A percentile compares a stretch with the other conserved stretches of the same genome.
Evolutionary conservation across 192 early-diverging fungal genomes (phyloP).

Genomic region (Cetraspora pellucida): DNA sequence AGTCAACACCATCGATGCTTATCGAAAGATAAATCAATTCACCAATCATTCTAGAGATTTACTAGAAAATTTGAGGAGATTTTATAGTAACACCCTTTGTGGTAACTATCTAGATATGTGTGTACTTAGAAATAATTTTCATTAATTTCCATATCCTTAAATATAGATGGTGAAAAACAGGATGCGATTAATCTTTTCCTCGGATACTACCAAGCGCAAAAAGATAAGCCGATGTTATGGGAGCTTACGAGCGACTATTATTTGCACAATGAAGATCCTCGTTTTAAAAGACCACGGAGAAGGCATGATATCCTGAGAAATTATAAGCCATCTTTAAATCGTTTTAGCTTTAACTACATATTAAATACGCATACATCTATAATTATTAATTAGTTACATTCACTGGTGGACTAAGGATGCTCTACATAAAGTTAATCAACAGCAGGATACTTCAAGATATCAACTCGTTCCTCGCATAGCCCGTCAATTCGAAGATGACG

Average conservation of each 20-base stretch:
- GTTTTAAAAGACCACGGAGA: constrained; percentile 40
- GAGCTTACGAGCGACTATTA: constrained; percentile 76
- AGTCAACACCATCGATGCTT: constrained; percentile 98
- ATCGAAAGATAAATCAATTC: constrained; percentile 92
- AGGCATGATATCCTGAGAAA: constrained; percentile 42
- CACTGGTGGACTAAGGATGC: constrained; percentile 63
- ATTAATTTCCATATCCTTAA: constrained; percentile 11
- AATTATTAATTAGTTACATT: constrained; percentile 55
- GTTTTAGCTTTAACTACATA: background rate
- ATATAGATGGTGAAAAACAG: constrained; percentile 91
- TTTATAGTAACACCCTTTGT: constrained; percentile 92
- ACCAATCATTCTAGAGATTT: constrained; percentile 94
- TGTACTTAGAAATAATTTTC: background rate
- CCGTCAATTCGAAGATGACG: constrained; percentile 29
- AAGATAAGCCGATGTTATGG: constrained; percentile 66
- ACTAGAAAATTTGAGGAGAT: constrained; percentile 90
- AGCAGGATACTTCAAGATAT: constrained; percentile 33
- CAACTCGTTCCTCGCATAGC: constrained; percentile 37
- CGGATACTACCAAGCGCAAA: constrained; percentile 66
- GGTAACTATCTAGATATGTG: constrained; percentile 47
- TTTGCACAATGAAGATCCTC: constrained; percentile 72
- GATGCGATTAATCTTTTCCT: constrained; percentile 93
- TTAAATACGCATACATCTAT: background rate
- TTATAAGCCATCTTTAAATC: constrained; percentile 32
- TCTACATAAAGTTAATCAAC: constrained; percentile 35